A percentile compares a stretch with the other conserved stretches of the same genome.
phyloP scores from a whole-genome alignment of 106 monocot species.

The Alisma plantagoaquatica region DNA sequence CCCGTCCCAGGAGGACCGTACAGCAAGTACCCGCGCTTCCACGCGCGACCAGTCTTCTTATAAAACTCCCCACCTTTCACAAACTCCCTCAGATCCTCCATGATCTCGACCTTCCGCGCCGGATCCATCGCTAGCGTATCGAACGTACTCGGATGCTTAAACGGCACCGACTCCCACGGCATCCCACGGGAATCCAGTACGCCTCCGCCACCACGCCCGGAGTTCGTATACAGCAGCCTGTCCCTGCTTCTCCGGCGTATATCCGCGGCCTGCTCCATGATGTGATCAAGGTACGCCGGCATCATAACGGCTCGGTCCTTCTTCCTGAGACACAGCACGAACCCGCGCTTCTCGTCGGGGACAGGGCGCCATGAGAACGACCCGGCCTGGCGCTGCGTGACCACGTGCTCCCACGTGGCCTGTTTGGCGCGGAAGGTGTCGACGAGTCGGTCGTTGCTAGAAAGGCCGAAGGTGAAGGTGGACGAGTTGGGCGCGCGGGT shows the following conservation, averaged over 20 bases:
- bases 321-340: slow-evolving; percentile 55
- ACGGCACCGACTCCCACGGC: slow-evolving; percentile 86
- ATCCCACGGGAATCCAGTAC: slow-evolving; percentile 42
- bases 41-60: slow-evolving; percentile 55
- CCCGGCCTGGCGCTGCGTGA: slow-evolving; percentile 45
- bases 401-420: slow-evolving; percentile 76
- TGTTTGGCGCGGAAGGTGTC: slow-evolving; percentile 47
- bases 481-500: slow-evolving; percentile 70
- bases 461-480: slow-evolving; percentile 63
- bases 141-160: slow-evolving; percentile 90
- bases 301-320: slow-evolving; percentile 37
- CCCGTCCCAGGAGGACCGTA: slow-evolving; percentile 88
- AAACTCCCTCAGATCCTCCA: slow-evolving; percentile 45
- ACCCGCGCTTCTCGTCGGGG: slow-evolving; percentile 77
- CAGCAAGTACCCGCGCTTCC: slow-evolving; percentile 77
- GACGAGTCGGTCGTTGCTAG: slow-evolving; percentile 62
- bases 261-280: slow-evolving; percentile 54
- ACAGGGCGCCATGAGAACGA: slow-evolving; percentile 72
- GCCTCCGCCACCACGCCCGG: slow-evolving; percentile 26
- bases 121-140: slow-evolving; percentile 87
- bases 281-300: slow-evolving; percentile 65
- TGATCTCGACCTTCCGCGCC: slow-evolving; percentile 31
- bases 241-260: slow-evolving; percentile 56
- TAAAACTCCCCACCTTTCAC: slow-evolving; percentile 43
- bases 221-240: slow-evolving; percentile 62